Conservation (phyloP, 1,139 yeast genomes). For the Yamadazyma epiphylla region DNA sequence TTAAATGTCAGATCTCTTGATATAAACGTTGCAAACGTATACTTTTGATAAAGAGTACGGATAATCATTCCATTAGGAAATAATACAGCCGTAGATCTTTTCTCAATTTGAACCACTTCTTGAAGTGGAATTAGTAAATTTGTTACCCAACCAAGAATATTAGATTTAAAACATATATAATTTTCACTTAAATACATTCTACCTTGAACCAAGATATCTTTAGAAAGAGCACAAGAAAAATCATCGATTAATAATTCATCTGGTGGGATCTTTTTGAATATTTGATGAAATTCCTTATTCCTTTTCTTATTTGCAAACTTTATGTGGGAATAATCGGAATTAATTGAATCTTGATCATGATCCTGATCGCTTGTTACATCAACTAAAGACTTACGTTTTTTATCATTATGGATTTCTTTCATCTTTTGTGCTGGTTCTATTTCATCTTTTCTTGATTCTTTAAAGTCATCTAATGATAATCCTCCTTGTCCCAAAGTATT, state of each 20-base stretch:
- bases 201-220: slow-evolving; percentile 72
- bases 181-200: slow-evolving; percentile 59
- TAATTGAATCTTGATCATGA: slow-evolving; percentile 6
- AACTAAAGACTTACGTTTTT: slow-evolving; percentile 2
- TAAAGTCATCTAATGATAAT: slow-evolving; percentile 56
- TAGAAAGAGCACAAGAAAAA: slow-evolving; percentile 67
- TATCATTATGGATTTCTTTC: background rate
- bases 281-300: slow-evolving; percentile 59
- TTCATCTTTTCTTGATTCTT: slow-evolving; percentile 11
- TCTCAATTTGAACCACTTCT: slow-evolving; percentile 69
- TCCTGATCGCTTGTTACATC: slow-evolving; percentile 5
- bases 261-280: slow-evolving; percentile 53
- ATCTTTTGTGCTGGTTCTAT: background rate
- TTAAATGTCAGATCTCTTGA: slow-evolving; percentile 65
- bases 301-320: slow-evolving; percentile 39
- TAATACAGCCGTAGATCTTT: slow-evolving; percentile 66
- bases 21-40: slow-evolving; percentile 68
- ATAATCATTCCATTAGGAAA: slow-evolving; percentile 75
- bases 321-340: slow-evolving; percentile 15
- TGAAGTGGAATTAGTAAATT: slow-evolving; percentile 61
- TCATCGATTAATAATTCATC: slow-evolving; percentile 59
- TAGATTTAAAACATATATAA: slow-evolving; percentile 65
- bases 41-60: slow-evolving; percentile 66
- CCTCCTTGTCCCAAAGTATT: slow-evolving; percentile 73
- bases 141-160: slow-evolving; percentile 72